Conservation (phyloP, 495 filamentous ascomycete genomes). For the Chlorociboria aeruginascens region DNA sequence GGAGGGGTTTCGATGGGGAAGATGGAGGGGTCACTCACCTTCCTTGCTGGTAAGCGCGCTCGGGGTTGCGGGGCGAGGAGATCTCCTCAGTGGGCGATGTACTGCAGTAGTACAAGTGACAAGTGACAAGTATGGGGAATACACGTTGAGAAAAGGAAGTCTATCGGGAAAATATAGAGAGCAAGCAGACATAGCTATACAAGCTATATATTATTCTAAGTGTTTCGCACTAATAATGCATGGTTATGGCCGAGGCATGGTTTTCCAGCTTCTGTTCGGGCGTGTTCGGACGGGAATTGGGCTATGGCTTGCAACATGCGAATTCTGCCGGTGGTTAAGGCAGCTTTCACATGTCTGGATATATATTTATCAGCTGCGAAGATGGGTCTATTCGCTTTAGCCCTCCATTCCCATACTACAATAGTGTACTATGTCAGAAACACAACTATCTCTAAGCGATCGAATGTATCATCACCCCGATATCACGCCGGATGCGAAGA, state of each 20-base stretch:
- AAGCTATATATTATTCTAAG: neutral
- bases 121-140: neutral
- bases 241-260: slow-evolving; percentile 10
- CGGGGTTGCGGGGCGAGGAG: neutral
- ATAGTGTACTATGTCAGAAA: neutral
- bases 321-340: slow-evolving; percentile 1
- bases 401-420: too few species aligned
- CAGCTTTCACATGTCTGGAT: slow-evolving; percentile 11
- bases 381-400: too few species aligned
- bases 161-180: neutral
- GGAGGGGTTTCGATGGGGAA: slow-evolving; percentile 11
- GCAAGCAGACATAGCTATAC: too few species aligned
- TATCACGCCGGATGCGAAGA: neutral
- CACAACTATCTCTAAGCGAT: neutral
- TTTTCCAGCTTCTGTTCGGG: slow-evolving; percentile 1
- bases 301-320: neutral
- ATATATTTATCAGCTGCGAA: neutral
- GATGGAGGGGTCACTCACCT: neutral
- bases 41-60: slow-evolving; percentile 7
- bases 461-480: neutral
- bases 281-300: slow-evolving; percentile 7
- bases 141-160: neutral
- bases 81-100: neutral
- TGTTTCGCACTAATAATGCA: neutral
- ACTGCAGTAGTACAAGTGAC: neutral